These are phyloP conservation scores for Fusarium abutilonis DNA, from an alignment of 2,329 filamentous ascomycete species.

Conservation along the genomic window DNA sequence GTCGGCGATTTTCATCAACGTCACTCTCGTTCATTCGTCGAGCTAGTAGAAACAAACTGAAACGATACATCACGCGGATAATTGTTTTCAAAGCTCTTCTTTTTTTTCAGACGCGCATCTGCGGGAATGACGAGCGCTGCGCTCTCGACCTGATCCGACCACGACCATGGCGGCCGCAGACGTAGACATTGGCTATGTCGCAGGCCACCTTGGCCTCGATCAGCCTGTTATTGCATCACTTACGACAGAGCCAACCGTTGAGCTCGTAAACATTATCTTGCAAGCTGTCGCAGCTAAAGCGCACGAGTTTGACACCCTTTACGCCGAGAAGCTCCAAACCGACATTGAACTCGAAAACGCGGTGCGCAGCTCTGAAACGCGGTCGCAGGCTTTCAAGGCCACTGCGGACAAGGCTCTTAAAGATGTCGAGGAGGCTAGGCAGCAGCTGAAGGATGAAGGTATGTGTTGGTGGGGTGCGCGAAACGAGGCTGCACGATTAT, in stretches of 20 bases:
- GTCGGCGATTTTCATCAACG: conserved; percentile 28
- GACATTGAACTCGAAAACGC: conserved; percentile 95
- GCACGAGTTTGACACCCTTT: conserved; percentile 82
- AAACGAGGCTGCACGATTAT: conserved; percentile 11
- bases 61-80: conserved; percentile 2
- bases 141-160: conserved; percentile 40
- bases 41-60: conserved; percentile 1
- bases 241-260: conserved; percentile 75
- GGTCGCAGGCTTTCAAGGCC: conserved; percentile 81
- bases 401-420: conserved; percentile 84
- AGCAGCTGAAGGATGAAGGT: conserved; percentile 87
- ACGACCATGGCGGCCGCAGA: conserved; percentile 56
- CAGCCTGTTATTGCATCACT: conserved; percentile 69
- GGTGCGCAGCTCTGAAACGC: conserved; percentile 83
- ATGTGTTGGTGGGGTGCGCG: conserved; percentile 44
- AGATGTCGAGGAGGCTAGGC: conserved; percentile 82
- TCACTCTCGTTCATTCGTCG: conserved; percentile 27
- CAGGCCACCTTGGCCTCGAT: conserved; percentile 75
- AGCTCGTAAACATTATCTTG: conserved; percentile 80
- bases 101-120: conserved; percentile 26
- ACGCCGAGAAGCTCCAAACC: conserved; percentile 85
- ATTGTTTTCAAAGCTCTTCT: neutral
- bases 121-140: conserved; percentile 44
- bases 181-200: conserved; percentile 77
- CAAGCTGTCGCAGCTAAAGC: conserved; percentile 80